Evolutionary conservation across 2,329 filamentous ascomycete species (phyloP).

Genomic region (Claviceps sp.): DNA sequence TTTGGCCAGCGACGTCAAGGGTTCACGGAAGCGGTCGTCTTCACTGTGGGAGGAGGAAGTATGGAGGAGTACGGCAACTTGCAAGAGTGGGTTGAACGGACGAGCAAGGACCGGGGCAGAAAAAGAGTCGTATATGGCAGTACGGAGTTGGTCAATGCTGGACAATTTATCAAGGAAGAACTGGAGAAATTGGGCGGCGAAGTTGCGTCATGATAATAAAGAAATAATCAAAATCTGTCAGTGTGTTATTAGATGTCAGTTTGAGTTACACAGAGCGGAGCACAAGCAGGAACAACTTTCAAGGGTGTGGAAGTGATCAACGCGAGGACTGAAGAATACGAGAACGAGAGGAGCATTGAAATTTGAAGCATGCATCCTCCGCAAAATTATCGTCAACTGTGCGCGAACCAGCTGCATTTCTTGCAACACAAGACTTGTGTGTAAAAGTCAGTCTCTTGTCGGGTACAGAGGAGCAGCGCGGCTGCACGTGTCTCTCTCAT

Average conservation of each 20-base stretch:
- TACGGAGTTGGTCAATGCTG: constrained; percentile 64
- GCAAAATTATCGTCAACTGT: not conserved
- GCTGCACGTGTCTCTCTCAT: not conserved
- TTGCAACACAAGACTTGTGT: not conserved
- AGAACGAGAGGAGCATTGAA: not conserved
- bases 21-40: constrained; percentile 84
- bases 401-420: not conserved
- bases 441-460: not conserved
- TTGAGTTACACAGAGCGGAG: not conserved
- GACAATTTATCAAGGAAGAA: constrained; percentile 51
- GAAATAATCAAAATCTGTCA: not conserved
- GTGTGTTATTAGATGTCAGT: not conserved
- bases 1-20: constrained; percentile 87
- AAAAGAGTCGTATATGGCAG: constrained; percentile 89
- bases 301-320: not conserved
- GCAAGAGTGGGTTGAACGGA: constrained; percentile 86
- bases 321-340: not conserved
- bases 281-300: not conserved
- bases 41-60: constrained; percentile 86
- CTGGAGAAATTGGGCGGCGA: constrained; percentile 50
- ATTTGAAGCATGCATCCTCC: not conserved
- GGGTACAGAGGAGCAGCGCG: not conserved
- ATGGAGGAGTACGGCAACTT: constrained; percentile 99
- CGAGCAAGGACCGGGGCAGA: constrained; percentile 50
- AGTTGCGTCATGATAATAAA: constrained; percentile 22